A percentile compares a stretch with the other conserved stretches of the same genome.
Evolutionary conservation across 495 filamentous ascomycete species (phyloP).

Genomic region (Aspergillus nanangensis): DNA sequence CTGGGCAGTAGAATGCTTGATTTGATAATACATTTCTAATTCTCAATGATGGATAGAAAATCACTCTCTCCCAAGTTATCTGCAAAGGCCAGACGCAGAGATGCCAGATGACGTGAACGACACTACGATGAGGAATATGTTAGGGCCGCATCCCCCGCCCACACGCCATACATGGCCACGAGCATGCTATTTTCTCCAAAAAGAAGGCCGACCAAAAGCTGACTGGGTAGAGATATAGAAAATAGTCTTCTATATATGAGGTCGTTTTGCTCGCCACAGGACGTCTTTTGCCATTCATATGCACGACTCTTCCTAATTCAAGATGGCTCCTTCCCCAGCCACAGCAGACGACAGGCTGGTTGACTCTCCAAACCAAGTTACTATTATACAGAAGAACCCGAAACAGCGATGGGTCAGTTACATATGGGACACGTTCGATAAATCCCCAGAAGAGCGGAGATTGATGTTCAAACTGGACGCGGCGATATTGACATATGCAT

Average conservation of each 20-base stretch:
- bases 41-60: too few species aligned
- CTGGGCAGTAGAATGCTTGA: too few species aligned
- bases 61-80: neutral
- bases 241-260: too few species aligned
- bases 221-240: too few species aligned
- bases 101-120: constrained; percentile 7
- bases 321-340: constrained; percentile 14
- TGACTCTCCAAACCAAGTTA: constrained; percentile 6
- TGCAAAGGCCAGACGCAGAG: neutral
- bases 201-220: too few species aligned
- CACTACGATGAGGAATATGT: constrained; percentile 11
- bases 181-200: too few species aligned
- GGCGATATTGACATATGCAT: constrained; percentile 51
- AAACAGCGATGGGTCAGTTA: constrained; percentile 40
- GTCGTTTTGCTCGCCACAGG: too few species aligned
- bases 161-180: neutral
- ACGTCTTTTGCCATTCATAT: too few species aligned
- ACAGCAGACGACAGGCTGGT: constrained; percentile 12
- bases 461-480: constrained; percentile 59
- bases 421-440: constrained; percentile 60
- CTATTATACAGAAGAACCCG: constrained; percentile 18
- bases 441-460: constrained; percentile 53
- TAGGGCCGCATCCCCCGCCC: neutral
- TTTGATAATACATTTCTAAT: too few species aligned
- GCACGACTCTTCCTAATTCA: too few species aligned